phyloP scores from a whole-genome alignment of 1,284 basidiomycete genomes.

The Puccinia polysora region DNA sequence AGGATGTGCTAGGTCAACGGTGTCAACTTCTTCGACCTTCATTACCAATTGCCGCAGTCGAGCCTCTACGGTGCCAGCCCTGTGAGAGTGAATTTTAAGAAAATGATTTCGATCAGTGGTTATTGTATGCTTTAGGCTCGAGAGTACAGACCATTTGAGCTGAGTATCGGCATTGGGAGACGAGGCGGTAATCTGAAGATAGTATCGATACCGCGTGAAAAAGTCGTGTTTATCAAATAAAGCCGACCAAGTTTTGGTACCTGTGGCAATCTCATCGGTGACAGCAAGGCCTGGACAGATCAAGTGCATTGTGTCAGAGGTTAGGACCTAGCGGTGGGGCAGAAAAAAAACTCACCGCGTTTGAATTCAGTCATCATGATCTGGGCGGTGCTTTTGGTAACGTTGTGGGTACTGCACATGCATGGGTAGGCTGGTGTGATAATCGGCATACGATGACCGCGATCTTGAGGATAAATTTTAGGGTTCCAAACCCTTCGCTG shows the following conservation, averaged over 20 bases:
- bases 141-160: conserved; percentile 75
- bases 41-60: conserved; percentile 90
- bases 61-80: conserved; percentile 95
- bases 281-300: conserved; percentile 30
- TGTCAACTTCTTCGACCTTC: conserved; percentile 93
- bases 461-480: conserved; percentile 85
- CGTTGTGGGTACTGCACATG: conserved; percentile 99
- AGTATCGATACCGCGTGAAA: conserved; percentile 94
- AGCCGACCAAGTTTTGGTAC: conserved; percentile 80
- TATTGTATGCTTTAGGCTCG: conserved; percentile 20
- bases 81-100: conserved; percentile 52
- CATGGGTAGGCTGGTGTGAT: conserved; percentile 98
- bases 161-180: conserved; percentile 76
- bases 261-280: conserved; percentile 74
- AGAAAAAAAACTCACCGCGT: conserved; percentile 61
- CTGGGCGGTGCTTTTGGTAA: conserved; percentile 88
- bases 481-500: conserved; percentile 96
- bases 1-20: conserved; percentile 85
- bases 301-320: background rate
- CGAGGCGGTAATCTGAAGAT: conserved; percentile 95
- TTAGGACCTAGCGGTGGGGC: background rate
- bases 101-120: conserved; percentile 32
- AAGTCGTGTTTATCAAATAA: conserved; percentile 93
- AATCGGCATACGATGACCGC: conserved; percentile 97
- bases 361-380: conserved; percentile 96